These are phyloP conservation scores for Trametes meyenii DNA, from an alignment of 768 basidiomycete genomes.

Conservation along the genomic window DNA sequence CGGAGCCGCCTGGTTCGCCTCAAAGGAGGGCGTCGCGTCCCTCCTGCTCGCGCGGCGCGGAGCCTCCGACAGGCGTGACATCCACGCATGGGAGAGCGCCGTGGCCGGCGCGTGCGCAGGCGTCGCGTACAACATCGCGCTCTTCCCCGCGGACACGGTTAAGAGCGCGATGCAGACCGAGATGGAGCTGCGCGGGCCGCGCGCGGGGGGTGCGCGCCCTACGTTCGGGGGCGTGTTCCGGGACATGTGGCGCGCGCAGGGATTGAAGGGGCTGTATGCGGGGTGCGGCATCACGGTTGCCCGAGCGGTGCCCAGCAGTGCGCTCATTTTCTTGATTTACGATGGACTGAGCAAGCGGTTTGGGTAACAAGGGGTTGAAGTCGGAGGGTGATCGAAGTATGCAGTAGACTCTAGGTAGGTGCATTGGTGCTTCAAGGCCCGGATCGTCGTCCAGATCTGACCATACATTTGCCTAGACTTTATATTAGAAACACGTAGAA, in stretches of 20 bases:
- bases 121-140: slow-evolving; percentile 79
- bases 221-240: slow-evolving; percentile 61
- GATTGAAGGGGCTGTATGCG: slow-evolving; percentile 84
- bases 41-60: slow-evolving; percentile 57
- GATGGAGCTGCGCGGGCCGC: slow-evolving; percentile 72
- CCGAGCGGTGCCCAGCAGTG: slow-evolving; percentile 85
- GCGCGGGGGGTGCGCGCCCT: slow-evolving; percentile 39
- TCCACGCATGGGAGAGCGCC: slow-evolving; percentile 76
- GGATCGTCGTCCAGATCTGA: no score
- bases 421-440: no score
- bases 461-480: no score
- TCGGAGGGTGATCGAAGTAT: neutral
- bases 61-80: slow-evolving; percentile 36
- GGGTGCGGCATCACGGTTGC: slow-evolving; percentile 92
- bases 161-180: slow-evolving; percentile 96
- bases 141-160: slow-evolving; percentile 94
- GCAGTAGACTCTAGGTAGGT: neutral
- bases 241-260: slow-evolving; percentile 75
- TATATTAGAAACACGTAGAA: no score
- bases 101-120: slow-evolving; percentile 85
- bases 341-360: slow-evolving; percentile 68
- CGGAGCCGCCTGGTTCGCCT: slow-evolving; percentile 86
- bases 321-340: slow-evolving; percentile 91
- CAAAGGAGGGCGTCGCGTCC: slow-evolving; percentile 77
- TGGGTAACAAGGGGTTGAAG: slow-evolving; percentile 35